These are phyloP conservation scores for Suhomyces pyralidae DNA, from an alignment of 805 yeast species.

Conservation along the genomic window DNA sequence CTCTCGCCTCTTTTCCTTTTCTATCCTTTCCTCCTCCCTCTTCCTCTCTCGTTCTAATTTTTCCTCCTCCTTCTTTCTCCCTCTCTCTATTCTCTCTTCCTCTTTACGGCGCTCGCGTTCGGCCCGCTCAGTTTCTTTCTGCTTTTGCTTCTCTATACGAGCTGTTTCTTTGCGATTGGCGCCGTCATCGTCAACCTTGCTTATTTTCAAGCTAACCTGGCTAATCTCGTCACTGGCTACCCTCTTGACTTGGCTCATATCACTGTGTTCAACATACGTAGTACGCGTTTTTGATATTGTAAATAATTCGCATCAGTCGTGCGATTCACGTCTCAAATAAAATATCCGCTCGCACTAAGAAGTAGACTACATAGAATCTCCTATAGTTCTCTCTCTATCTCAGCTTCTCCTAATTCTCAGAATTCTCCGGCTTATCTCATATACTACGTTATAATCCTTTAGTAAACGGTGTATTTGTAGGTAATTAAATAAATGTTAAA, in stretches of 20 bases:
- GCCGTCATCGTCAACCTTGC: background rate
- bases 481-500: no score
- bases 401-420: no score
- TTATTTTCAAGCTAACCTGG: slow-evolving; percentile 1
- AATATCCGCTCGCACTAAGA: no score
- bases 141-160: slow-evolving; percentile 15
- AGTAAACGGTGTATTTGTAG: no score
- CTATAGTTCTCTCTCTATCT: no score
- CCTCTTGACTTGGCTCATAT: slow-evolving; percentile 1
- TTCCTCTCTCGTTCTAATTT: slow-evolving; percentile 11
- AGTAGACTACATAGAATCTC: no score
- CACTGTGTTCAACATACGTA: background rate
- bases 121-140: slow-evolving; percentile 11
- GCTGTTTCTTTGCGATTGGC: background rate
- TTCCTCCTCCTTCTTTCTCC: slow-evolving; percentile 16
- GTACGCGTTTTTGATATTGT: background rate
- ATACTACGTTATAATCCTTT: no score
- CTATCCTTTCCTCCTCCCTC: slow-evolving; percentile 17
- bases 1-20: slow-evolving; percentile 11
- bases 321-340: no score
- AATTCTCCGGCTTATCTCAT: no score
- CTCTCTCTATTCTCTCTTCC: slow-evolving; percentile 10
- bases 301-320: background rate
- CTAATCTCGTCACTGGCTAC: slow-evolving; percentile 9
- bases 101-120: slow-evolving; percentile 16